These are phyloP conservation scores for Baorangia bicolor DNA, from an alignment of 768 basidiomycete genomes.

Conservation along the genomic window DNA sequence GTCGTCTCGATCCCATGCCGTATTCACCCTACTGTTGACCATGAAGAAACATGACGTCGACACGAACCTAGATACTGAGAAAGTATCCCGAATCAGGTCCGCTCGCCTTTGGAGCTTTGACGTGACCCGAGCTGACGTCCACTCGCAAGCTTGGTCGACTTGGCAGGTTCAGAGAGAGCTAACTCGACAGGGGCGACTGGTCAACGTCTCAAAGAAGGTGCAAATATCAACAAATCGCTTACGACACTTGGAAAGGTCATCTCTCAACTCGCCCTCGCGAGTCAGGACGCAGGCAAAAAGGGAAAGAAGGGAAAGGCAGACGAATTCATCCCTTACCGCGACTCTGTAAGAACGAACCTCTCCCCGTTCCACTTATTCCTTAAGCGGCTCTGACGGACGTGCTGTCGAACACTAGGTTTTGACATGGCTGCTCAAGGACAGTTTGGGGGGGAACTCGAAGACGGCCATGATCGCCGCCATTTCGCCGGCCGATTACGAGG, in stretches of 20 bases:
- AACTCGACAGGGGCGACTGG: conserved; percentile 98
- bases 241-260: conserved; percentile 99
- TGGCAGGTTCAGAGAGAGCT: conserved; percentile 95
- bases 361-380: not conserved
- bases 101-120: not conserved
- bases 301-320: conserved; percentile 87
- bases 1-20: conserved; percentile 96
- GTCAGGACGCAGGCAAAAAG: conserved; percentile 64
- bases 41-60: conserved; percentile 85
- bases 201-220: conserved; percentile 93
- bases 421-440: conserved; percentile 98
- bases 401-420: conserved; percentile 58
- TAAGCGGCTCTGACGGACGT: conserved; percentile 8
- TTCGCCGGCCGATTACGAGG: conserved; percentile 97
- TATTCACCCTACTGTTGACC: conserved; percentile 92
- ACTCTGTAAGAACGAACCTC: conserved; percentile 67
- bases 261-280: conserved; percentile 73
- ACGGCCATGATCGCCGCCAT: conserved; percentile 99
- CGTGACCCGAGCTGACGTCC: conserved; percentile 10
- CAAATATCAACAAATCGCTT: conserved; percentile 97
- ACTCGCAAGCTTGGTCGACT: conserved; percentile 74
- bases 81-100: conserved; percentile 95
- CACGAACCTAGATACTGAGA: conserved; percentile 92
- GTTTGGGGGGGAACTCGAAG: conserved; percentile 94
- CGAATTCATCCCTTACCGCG: conserved; percentile 96